These are phyloP conservation scores for Angomonas desouzai DNA, from an alignment of 208 protist species.

Conservation along the genomic window DNA sequence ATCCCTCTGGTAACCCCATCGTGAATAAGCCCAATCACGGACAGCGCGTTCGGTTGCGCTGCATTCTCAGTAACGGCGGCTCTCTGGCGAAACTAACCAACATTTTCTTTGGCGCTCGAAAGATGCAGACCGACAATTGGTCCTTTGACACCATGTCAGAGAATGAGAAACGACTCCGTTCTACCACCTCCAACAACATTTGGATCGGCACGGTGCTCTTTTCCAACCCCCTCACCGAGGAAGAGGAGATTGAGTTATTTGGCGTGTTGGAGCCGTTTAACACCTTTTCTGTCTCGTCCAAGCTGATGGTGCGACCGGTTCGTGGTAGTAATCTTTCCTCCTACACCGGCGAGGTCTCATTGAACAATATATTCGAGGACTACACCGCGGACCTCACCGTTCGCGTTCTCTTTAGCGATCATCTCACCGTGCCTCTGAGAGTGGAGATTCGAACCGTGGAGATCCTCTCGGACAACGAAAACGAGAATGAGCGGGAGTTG, in stretches of 20 bases:
- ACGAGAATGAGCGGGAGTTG: background rate
- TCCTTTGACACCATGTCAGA: constrained; percentile 60
- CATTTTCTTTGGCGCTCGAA: constrained; percentile 57
- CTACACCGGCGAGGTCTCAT: background rate
- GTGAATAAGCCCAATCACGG: constrained; percentile 14
- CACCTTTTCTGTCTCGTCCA: constrained; percentile 56
- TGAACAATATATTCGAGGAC: constrained; percentile 4
- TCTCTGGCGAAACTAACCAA: constrained; percentile 43
- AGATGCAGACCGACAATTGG: constrained; percentile 26
- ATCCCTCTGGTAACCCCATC: background rate
- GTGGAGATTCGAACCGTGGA: constrained; percentile 26
- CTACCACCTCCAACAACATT: constrained; percentile 46
- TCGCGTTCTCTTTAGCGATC: constrained; percentile 26
- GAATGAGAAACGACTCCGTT: constrained; percentile 36
- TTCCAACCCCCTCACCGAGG: constrained; percentile 57
- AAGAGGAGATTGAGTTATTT: constrained; percentile 79
- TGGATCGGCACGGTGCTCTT: constrained; percentile 76
- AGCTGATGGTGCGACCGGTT: constrained; percentile 12
- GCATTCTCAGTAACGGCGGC: constrained; percentile 36
- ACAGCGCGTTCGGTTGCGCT: constrained; percentile 64
- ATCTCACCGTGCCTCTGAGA: constrained; percentile 27
- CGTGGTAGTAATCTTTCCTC: background rate
- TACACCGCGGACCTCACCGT: background rate
- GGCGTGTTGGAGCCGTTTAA: constrained; percentile 57
- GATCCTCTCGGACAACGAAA: background rate